Percentiles rank a stretch among this genome's conserved stretches.
Conservation (phyloP, 176 grass and related monocot genomes). For the Dendrocalamus sinicus region DNA sequence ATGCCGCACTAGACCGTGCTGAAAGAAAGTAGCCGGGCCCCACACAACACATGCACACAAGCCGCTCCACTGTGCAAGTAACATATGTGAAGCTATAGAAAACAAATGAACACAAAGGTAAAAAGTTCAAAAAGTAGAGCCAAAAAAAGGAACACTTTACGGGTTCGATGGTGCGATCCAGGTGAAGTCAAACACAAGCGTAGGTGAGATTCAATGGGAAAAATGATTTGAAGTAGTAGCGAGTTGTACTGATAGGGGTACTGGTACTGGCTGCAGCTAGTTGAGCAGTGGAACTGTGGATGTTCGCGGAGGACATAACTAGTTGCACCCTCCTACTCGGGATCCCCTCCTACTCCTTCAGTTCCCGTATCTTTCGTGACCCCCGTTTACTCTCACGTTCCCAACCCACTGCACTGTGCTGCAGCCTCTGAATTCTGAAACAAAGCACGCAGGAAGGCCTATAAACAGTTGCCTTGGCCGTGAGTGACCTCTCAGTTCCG, state of each 20-base stretch:
- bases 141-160: background rate
- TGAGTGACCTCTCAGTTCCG: background rate
- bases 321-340: constrained; percentile 10
- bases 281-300: background rate
- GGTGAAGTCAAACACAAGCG: background rate
- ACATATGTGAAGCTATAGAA: background rate
- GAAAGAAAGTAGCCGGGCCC: background rate
- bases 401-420: constrained; percentile 7
- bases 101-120: background rate
- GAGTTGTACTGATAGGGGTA: background rate
- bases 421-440: constrained; percentile 6
- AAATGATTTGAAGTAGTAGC: background rate
- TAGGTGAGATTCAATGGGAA: background rate
- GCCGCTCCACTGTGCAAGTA: background rate
- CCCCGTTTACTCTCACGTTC: constrained; percentile 32
- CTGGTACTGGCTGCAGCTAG: background rate
- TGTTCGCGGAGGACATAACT: background rate
- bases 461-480: constrained; percentile 13
- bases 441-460: background rate
- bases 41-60: background rate
- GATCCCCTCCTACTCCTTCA: background rate
- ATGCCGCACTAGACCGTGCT: constrained; percentile 22
- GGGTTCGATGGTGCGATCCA: background rate
- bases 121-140: background rate
- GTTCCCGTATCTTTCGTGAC: constrained; percentile 15